These are phyloP conservation scores for Backusella circina DNA, from an alignment of 192 early-diverging fungal genomes.

Conservation along the genomic window DNA sequence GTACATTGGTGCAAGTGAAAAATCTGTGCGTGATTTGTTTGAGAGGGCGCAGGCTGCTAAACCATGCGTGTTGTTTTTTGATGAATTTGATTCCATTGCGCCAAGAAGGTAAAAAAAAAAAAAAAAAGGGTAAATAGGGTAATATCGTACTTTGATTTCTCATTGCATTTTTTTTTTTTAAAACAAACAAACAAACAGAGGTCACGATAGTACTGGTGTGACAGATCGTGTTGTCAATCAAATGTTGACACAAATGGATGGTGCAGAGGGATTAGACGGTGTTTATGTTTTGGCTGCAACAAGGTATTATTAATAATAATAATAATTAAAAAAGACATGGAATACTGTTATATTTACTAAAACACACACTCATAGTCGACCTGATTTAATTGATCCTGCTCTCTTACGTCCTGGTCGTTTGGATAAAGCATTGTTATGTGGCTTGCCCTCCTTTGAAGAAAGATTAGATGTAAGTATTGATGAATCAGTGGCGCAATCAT, in stretches of 20 bases:
- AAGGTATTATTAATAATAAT: conserved; percentile 35
- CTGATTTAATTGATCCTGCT: conserved; percentile 83
- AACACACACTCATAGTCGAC: conserved; percentile 49
- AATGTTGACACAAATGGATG: conserved; percentile 98
- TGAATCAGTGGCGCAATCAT: too few species aligned
- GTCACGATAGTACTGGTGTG: conserved; percentile 98
- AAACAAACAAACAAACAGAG: conserved; percentile 45
- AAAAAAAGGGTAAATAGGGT: not conserved
- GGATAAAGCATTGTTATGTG: conserved; percentile 83
- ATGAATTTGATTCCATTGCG: conserved; percentile 97
- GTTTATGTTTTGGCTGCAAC: conserved; percentile 97
- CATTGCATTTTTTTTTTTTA: not conserved
- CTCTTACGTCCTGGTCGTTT: conserved; percentile 78
- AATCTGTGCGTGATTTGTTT: conserved; percentile 91
- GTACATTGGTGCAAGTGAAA: conserved; percentile 98
- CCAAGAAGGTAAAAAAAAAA: conserved; percentile 63
- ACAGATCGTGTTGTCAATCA: conserved; percentile 99
- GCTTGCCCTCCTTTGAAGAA: conserved; percentile 73
- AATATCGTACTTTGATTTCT: too few species aligned
- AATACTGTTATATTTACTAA: not conserved
- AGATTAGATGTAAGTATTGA: conserved; percentile 55
- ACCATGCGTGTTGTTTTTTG: conserved; percentile 97
- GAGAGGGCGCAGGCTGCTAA: conserved; percentile 88
- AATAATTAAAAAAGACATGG: not conserved
- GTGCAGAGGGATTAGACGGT: conserved; percentile 92